Conservation (phyloP, 2,329 filamentous ascomycete genomes). For the Macrophomina pseudophaseolina region DNA sequence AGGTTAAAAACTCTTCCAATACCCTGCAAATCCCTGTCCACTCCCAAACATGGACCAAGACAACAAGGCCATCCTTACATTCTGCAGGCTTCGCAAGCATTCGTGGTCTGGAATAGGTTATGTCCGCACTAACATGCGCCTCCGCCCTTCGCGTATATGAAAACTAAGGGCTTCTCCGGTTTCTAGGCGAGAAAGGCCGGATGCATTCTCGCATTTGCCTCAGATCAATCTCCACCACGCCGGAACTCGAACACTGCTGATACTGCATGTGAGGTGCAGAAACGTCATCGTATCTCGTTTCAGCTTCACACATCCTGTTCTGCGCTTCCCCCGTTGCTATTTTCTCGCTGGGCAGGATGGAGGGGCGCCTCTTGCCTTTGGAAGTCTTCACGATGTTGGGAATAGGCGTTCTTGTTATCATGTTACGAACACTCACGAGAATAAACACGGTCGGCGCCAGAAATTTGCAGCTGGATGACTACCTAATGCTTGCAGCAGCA, state of each 20-base stretch:
- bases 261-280: not conserved
- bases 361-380: not conserved
- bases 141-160: not conserved
- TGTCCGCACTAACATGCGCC: not conserved
- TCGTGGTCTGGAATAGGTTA: not conserved
- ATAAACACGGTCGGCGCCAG: slow-evolving; percentile 29
- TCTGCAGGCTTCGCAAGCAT: not conserved
- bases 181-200: not conserved
- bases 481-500: slow-evolving; percentile 33
- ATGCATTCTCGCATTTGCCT: not conserved
- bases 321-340: no score
- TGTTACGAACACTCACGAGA: slow-evolving; percentile 30
- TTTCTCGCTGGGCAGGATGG: not conserved
- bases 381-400: slow-evolving; percentile 31
- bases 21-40: not conserved
- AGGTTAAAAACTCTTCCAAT: not conserved
- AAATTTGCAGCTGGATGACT: slow-evolving; percentile 30
- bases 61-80: slow-evolving; percentile 8
- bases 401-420: slow-evolving; percentile 29
- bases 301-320: no score
- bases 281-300: not conserved
- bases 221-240: not conserved
- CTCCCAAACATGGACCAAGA: not conserved
- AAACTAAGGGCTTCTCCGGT: not conserved
- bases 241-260: no score